phyloP scores from a whole-genome alignment of 257 asterid species.

The Solanum infundibuliforme region DNA sequence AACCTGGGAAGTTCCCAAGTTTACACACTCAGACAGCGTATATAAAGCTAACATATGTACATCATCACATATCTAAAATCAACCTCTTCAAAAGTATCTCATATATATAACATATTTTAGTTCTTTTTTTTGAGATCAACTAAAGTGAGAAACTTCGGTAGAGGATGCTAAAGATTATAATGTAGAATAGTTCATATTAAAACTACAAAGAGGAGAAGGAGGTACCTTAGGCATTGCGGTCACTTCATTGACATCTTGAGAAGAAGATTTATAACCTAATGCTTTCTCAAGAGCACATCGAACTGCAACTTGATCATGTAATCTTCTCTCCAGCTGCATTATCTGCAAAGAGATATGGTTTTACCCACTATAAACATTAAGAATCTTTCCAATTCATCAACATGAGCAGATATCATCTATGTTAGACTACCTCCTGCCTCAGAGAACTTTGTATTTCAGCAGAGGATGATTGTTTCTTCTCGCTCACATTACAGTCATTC shows the following conservation, averaged over 20 bases:
- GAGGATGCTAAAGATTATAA: not conserved
- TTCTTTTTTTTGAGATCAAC: not conserved
- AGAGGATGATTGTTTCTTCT: conserved; percentile 39
- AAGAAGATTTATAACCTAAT: conserved; percentile 59
- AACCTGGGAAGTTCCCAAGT: not conserved
- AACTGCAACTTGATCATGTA: conserved; percentile 72
- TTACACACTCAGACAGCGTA: not conserved
- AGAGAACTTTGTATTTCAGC: conserved; percentile 54
- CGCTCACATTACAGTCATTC: conserved; percentile 22
- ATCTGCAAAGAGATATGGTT: conserved; percentile 31
- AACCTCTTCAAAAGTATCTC: not conserved
- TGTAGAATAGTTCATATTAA: not conserved
- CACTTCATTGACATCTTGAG: conserved; percentile 25
- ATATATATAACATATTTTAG: not conserved
- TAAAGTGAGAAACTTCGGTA: not conserved
- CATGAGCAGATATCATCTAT: not conserved
- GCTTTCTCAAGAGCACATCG: conserved; percentile 84
- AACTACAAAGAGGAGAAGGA: not conserved
- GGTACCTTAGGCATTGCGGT: conserved; percentile 66
- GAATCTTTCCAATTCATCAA: not conserved
- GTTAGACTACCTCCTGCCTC: conserved; percentile 66
- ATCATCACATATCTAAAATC: not conserved
- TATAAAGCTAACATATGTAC: not conserved
- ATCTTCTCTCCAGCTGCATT: conserved; percentile 64
- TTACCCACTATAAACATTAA: not conserved